Percentiles rank a stretch among this genome's conserved stretches.
These are phyloP conservation scores for Xylaria sp. DNA, from an alignment of 2,329 filamentous ascomycete species.

Conservation along the genomic window DNA sequence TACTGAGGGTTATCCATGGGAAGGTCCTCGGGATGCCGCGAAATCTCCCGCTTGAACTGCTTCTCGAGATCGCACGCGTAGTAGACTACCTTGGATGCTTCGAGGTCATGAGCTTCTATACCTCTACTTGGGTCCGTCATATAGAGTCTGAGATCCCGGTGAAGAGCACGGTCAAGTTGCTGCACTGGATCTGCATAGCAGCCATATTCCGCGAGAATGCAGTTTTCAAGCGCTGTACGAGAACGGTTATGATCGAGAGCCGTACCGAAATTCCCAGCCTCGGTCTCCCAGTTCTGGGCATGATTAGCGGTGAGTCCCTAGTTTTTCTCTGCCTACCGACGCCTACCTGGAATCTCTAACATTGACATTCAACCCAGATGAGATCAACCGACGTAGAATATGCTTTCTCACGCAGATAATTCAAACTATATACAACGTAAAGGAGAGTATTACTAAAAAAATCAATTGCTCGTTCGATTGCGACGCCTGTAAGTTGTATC, in stretches of 20 bases:
- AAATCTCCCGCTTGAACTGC: neutral
- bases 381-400: neutral
- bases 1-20: conserved; percentile 14
- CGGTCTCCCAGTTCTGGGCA: neutral
- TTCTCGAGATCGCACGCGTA: conserved; percentile 13
- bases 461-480: neutral
- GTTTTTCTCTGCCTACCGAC: too few species aligned
- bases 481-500: conserved; percentile 1
- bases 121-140: neutral
- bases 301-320: conserved; percentile 1
- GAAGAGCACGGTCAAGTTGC: neutral
- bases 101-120: neutral
- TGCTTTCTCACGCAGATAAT: neutral
- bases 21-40: neutral
- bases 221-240: conserved; percentile 18
- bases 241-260: neutral
- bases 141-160: neutral
- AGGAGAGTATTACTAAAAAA: neutral
- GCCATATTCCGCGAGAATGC: neutral
- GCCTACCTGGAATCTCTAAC: neutral
- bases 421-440: neutral
- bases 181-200: conserved; percentile 19
- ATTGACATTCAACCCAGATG: neutral
- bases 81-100: conserved; percentile 14
- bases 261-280: neutral